These are phyloP conservation scores for Metschnikowia kofuensis DNA, from an alignment of 805 yeast species.

Conservation along the genomic window DNA sequence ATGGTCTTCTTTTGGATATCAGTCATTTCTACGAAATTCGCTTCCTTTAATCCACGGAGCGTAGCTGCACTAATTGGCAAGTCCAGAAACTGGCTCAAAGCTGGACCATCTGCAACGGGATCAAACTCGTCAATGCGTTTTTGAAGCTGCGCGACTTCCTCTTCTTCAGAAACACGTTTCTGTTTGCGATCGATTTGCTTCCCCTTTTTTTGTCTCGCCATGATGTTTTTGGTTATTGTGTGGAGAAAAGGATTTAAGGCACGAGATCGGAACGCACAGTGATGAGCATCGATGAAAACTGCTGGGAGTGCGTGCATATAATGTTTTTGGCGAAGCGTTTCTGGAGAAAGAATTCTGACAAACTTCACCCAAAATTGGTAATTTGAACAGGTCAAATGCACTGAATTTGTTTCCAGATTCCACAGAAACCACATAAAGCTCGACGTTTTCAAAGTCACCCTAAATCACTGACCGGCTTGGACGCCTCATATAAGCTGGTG, in stretches of 20 bases:
- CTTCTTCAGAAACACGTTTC: slow-evolving; percentile 30
- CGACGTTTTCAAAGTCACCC: not conserved
- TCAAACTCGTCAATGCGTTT: slow-evolving; percentile 54
- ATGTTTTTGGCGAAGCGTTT: not conserved
- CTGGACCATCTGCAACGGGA: slow-evolving; percentile 12
- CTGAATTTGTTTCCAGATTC: not conserved
- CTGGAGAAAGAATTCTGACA: not conserved
- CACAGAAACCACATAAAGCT: not conserved
- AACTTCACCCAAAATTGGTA: not conserved
- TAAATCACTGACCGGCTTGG: not conserved
- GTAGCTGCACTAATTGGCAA: slow-evolving; percentile 72
- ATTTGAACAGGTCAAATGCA: not conserved
- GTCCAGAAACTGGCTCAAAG: slow-evolving; percentile 38
- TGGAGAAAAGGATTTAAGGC: not conserved
- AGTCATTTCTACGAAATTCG: slow-evolving; percentile 79
- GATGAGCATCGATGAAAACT: slow-evolving; percentile 15
- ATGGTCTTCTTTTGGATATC: slow-evolving; percentile 83
- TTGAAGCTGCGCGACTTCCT: slow-evolving; percentile 43
- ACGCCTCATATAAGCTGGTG: slow-evolving; percentile 5
- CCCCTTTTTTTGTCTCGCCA: slow-evolving; percentile 17
- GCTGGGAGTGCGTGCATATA: no score
- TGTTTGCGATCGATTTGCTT: slow-evolving; percentile 18
- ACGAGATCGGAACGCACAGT: not conserved
- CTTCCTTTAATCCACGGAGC: slow-evolving; percentile 66
- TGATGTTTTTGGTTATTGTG: not conserved